A percentile compares a stretch with the other conserved stretches of the same genome.
These are phyloP conservation scores for Cladosporium sp. DNA, from an alignment of 2,329 filamentous ascomycete species.

Conservation along the genomic window DNA sequence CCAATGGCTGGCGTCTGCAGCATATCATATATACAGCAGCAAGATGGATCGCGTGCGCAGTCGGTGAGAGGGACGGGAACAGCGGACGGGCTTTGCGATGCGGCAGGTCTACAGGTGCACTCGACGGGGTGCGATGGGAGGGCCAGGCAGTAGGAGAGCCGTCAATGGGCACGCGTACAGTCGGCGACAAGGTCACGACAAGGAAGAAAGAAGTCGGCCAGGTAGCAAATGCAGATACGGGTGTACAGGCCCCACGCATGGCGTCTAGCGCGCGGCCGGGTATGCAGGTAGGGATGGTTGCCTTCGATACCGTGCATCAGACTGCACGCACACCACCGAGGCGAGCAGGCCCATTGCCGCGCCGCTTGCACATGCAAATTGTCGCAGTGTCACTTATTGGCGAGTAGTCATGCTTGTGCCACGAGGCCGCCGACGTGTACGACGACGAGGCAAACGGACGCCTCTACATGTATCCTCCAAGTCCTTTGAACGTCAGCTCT, in stretches of 20 bases:
- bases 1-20: conserved; percentile 26
- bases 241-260: conserved; percentile 8
- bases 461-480: background rate
- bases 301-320: conserved; percentile 8
- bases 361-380: background rate
- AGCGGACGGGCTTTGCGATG: background rate
- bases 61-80: background rate
- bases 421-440: background rate
- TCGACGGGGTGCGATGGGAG: background rate
- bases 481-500: background rate
- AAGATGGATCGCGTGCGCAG: conserved; percentile 2
- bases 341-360: background rate
- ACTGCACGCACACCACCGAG: background rate
- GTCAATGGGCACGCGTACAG: conserved; percentile 10
- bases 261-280: background rate
- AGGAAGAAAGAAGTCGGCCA: background rate
- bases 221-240: too few species aligned
- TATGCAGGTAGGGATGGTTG: conserved; percentile 11
- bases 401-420: background rate
- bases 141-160: background rate
- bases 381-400: background rate
- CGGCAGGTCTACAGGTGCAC: conserved; percentile 4
- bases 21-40: conserved; percentile 24
- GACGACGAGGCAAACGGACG: conserved; percentile 4
- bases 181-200: background rate